These are phyloP conservation scores for Pleurotus tuoliensis DNA, from an alignment of 768 basidiomycete genomes.

Conservation along the genomic window DNA sequence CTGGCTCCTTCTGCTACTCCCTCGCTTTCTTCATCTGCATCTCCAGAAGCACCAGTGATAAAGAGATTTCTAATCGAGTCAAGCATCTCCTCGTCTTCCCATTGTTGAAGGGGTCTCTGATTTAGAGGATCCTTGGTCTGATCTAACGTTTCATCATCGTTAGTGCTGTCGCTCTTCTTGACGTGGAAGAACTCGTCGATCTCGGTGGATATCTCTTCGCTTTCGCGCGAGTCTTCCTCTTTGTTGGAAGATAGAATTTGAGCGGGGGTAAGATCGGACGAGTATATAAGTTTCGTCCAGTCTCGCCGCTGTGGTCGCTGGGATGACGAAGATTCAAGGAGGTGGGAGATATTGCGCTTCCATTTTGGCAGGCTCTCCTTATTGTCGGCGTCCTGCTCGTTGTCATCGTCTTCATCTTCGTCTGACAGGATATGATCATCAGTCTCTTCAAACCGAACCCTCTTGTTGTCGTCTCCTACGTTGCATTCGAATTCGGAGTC, in stretches of 20 bases:
- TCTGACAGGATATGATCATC: constrained; percentile 36
- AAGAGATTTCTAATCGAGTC: constrained; percentile 86
- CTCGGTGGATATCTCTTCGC: constrained; percentile 30
- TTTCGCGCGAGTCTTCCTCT: constrained; percentile 15
- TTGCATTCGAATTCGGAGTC: constrained; percentile 68
- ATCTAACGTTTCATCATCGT: constrained; percentile 57
- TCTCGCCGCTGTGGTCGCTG: constrained; percentile 49
- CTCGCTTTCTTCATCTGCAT: constrained; percentile 33
- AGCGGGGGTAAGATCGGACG: constrained; percentile 59
- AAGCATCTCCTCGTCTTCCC: constrained; percentile 83
- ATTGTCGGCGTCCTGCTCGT: constrained; percentile 34
- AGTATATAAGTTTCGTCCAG: constrained; percentile 86
- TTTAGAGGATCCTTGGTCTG: constrained; percentile 61
- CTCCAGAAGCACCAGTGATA: constrained; percentile 66
- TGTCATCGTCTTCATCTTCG: constrained; percentile 39
- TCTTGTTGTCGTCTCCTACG: constrained; percentile 25
- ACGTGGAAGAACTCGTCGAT: constrained; percentile 78
- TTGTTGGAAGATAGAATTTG: constrained; percentile 48
- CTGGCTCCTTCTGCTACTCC: constrained; percentile 37
- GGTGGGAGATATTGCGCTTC: constrained; percentile 62
- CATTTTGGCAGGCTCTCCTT: constrained; percentile 57
- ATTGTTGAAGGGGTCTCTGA: constrained; percentile 54
- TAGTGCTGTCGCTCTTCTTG: constrained; percentile 29
- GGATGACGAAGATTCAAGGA: constrained; percentile 34
- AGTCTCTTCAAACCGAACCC: constrained; percentile 45